These are phyloP conservation scores for Pinus taeda DNA, from an alignment of 75 land plant species.

Conservation along the genomic window DNA sequence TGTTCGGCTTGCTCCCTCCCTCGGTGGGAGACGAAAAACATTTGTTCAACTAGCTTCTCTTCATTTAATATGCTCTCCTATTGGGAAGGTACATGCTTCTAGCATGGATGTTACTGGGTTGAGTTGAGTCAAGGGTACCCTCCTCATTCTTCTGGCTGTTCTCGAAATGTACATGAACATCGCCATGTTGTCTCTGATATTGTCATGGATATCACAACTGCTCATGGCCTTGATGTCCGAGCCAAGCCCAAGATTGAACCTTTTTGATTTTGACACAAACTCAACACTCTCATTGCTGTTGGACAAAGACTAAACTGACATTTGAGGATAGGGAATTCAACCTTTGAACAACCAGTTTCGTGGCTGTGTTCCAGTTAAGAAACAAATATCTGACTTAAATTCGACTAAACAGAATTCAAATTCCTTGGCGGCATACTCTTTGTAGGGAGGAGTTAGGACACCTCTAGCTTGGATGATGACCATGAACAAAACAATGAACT, in stretches of 20 bases:
- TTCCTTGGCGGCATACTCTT: conserved; percentile 86
- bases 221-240: neutral
- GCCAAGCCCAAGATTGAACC: conserved; percentile 1
- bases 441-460: conserved; percentile 77
- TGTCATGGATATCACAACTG: conserved; percentile 18
- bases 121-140: conserved; percentile 83
- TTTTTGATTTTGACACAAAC: conserved; percentile 12
- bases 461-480: conserved; percentile 73
- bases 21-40: no score
- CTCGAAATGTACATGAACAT: conserved; percentile 98
- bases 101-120: conserved; percentile 70
- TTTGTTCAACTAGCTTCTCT: no score
- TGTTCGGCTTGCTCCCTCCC: no score
- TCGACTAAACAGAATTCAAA: conserved; percentile 85
- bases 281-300: neutral
- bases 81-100: conserved; percentile 11
- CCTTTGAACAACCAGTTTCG: conserved; percentile 62
- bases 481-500: conserved; percentile 79
- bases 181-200: conserved; percentile 34
- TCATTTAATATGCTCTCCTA: no score
- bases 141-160: conserved; percentile 92
- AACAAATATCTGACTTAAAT: conserved; percentile 58
- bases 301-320: neutral
- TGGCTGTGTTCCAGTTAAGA: conserved; percentile 54
- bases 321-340: conserved; percentile 44